phyloP scores from a whole-genome alignment of 2,329 filamentous ascomycete genomes.

The Camptophora hylomeconis region DNA sequence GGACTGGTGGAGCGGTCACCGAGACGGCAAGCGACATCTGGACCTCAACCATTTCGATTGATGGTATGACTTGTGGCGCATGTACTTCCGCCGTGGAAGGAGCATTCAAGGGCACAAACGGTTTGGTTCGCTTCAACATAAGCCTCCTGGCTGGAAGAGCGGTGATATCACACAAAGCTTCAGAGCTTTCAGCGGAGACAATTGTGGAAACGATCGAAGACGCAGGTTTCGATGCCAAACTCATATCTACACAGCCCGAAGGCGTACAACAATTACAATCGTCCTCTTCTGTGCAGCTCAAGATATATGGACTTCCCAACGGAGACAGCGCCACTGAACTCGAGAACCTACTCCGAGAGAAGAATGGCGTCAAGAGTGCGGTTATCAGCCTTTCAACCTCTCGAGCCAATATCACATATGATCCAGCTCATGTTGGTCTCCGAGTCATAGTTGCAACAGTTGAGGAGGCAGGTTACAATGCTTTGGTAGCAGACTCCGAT shows the following conservation, averaged over 20 bases:
- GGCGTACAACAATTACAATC: constrained; percentile 40
- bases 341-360: constrained; percentile 51
- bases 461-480: constrained; percentile 75
- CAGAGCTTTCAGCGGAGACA: constrained; percentile 56
- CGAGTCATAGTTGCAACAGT: constrained; percentile 70
- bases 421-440: constrained; percentile 60
- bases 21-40: constrained; percentile 29
- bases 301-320: constrained; percentile 67
- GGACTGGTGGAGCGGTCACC: constrained; percentile 19
- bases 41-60: constrained; percentile 75
- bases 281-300: constrained; percentile 59
- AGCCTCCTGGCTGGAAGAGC: constrained; percentile 86
- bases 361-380: constrained; percentile 62
- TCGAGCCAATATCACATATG: constrained; percentile 60
- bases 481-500: constrained; percentile 76
- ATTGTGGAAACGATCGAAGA: constrained; percentile 80
- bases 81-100: constrained; percentile 86
- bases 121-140: constrained; percentile 82
- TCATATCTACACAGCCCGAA: constrained; percentile 64
- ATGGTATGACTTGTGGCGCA: constrained; percentile 95
- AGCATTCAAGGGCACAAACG: constrained; percentile 64
- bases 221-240: constrained; percentile 69
- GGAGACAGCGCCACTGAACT: constrained; percentile 58
- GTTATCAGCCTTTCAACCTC: constrained; percentile 61
- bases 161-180: constrained; percentile 69